phyloP scores from a whole-genome alignment of 306 rosid species.

The Trichosanthes cucumerina region DNA sequence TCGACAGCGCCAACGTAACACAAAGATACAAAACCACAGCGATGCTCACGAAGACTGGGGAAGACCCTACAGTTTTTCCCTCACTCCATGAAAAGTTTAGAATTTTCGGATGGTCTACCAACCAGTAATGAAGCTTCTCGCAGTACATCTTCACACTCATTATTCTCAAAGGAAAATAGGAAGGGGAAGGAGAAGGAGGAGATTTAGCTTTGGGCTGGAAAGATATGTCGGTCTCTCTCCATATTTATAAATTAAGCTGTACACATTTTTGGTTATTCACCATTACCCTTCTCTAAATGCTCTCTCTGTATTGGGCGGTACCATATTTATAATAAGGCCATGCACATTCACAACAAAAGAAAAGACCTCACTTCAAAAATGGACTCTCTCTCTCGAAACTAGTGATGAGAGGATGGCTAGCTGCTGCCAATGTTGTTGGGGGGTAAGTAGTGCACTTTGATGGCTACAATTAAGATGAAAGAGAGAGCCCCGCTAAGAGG shows the following conservation, averaged over 20 bases:
- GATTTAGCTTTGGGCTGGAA: not conserved
- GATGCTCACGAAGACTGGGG: constrained; percentile 32
- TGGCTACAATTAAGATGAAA: not conserved
- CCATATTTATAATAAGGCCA: not conserved
- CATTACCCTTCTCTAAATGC: not conserved
- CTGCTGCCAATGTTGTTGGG: not conserved
- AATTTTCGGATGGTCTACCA: constrained; percentile 50
- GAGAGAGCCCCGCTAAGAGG: not conserved
- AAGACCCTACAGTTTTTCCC: constrained; percentile 32
- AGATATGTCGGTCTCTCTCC: not conserved
- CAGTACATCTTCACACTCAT: not conserved
- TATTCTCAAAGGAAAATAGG: not conserved
- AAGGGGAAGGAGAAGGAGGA: not conserved
- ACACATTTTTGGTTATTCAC: not conserved
- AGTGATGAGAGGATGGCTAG: not conserved
- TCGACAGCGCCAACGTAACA: constrained; percentile 37
- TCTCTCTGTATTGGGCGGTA: not conserved
- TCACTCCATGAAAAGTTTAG: constrained; percentile 54
- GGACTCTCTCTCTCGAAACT: not conserved
- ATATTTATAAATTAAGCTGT: not conserved
- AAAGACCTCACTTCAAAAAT: not conserved
- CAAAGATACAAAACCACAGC: constrained; percentile 41
- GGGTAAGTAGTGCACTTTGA: not conserved
- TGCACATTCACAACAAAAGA: not conserved
- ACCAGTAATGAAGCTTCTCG: constrained; percentile 28